Percentiles rank a stretch among this genome's conserved stretches.
These are phyloP conservation scores for Borovskyia barvae DNA, from an alignment of 208 protist species.

Conservation along the genomic window DNA sequence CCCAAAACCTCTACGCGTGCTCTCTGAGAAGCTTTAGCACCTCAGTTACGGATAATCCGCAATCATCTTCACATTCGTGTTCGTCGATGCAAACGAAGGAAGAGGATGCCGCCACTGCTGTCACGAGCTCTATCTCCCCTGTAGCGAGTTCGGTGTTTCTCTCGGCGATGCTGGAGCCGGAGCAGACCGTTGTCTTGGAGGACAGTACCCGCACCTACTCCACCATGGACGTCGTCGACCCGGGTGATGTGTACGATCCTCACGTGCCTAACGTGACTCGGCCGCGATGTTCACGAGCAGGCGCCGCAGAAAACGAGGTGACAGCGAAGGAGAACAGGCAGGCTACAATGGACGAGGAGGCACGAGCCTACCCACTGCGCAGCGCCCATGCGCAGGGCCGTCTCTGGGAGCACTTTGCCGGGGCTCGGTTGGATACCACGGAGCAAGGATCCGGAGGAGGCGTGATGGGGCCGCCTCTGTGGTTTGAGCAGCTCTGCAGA, in stretches of 20 bases:
- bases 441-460: no score
- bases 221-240: conserved; percentile 83
- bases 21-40: no score
- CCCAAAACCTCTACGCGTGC: no score
- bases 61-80: no score
- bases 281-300: not conserved
- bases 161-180: conserved; percentile 56
- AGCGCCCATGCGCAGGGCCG: conserved; percentile 34
- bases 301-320: not conserved
- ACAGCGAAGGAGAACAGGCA: not conserved
- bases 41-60: no score
- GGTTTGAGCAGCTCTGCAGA: conserved; percentile 79
- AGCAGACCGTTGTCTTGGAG: conserved; percentile 51
- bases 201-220: conserved; percentile 76
- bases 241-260: conserved; percentile 62
- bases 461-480: conserved; percentile 46
- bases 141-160: no score
- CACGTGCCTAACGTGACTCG: conserved; percentile 37
- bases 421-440: conserved; percentile 6
- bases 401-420: conserved; percentile 53
- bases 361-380: conserved; percentile 22
- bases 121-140: no score
- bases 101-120: no score
- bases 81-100: no score
- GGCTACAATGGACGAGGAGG: no score